A percentile compares a stretch with the other conserved stretches of the same genome.
phyloP scores from a whole-genome alignment of 2,329 filamentous ascomycete genomes.

The Penicillium nordicum region DNA sequence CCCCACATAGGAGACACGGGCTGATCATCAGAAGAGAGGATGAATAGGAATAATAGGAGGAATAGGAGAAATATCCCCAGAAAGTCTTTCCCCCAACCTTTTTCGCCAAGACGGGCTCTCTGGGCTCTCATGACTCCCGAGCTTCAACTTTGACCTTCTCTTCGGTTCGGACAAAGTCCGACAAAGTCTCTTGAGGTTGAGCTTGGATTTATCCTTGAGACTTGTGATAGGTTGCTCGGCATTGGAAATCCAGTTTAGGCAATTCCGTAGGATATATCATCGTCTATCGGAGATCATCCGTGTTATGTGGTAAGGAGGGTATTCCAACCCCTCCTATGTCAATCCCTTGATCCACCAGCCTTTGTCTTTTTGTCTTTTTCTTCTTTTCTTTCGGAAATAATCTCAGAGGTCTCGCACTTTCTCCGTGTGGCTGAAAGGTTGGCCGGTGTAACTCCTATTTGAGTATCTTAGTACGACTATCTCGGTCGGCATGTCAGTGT shows the following conservation, averaged over 20 bases:
- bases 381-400: too few species aligned
- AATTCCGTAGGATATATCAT: too few species aligned
- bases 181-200: background rate
- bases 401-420: background rate
- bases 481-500: background rate
- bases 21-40: background rate
- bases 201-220: background rate
- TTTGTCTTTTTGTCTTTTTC: too few species aligned
- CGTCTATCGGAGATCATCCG: background rate
- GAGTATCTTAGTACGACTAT: too few species aligned
- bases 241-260: background rate
- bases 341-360: background rate
- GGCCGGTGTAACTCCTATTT: constrained; percentile 1
- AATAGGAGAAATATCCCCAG: background rate
- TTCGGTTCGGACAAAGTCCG: constrained; percentile 5
- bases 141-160: background rate
- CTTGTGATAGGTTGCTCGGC: background rate
- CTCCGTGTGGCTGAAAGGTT: constrained; percentile 2
- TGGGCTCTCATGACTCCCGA: background rate
- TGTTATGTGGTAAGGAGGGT: background rate
- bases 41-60: background rate
- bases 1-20: constrained; percentile 4
- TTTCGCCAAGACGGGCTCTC: background rate
- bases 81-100: background rate
- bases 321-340: background rate